Base-by-base conservation (phyloP, 192 early-diverging fungal genomes). In the Chytriomyces sp. region DNA sequence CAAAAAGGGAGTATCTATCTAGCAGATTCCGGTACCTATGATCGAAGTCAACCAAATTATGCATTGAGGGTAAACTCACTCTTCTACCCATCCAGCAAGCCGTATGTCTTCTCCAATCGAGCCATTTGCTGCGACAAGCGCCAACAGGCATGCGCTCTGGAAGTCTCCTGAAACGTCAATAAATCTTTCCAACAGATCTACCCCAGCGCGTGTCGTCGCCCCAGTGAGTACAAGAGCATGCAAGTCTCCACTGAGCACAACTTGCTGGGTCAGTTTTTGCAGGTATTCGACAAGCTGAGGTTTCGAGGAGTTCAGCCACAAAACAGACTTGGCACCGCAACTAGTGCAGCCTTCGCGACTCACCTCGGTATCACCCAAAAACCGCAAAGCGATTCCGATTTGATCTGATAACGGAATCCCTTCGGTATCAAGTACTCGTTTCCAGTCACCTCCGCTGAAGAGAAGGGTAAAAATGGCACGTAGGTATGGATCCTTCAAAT, bases 381-480 rank as follows among this genome's bases (percentile, higher is more conserved):
- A 93, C 32, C 94, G 85, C 37, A 99, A 75, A 4, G 95, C 97
- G 26, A 97, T 86, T 0, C 89, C 90, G 49, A 98, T 76, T 33
- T 91, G 85, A 54, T 96, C 94, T 66, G 83, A 78, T 28, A 98
- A 79, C 33, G 91, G 85, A 55, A 96, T 66, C n/a, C 80, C 84
- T 4, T 52, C 72, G 76, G 93, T 91, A 30, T 84, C 80, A 39
- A 98, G 64, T 2, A 96, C 92, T 7, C 81, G 80, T 2, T 68
- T 59, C 96, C 96, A 99, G 78, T 94, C 83, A 30, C 89, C 89
- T n/a, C 74, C 61, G 1, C 89, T 91, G 8, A 92, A 85, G 66
- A 98, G 85, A 52, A 93, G 90, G 39, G 90, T 88, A 75, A 99
- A 98, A 4, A 99, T 93, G 38, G 93, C 90, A 39, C 90, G 79